These are phyloP conservation scores for Hypoxylon sp. DNA, from an alignment of 2,329 filamentous ascomycete species.

Conservation along the genomic window DNA sequence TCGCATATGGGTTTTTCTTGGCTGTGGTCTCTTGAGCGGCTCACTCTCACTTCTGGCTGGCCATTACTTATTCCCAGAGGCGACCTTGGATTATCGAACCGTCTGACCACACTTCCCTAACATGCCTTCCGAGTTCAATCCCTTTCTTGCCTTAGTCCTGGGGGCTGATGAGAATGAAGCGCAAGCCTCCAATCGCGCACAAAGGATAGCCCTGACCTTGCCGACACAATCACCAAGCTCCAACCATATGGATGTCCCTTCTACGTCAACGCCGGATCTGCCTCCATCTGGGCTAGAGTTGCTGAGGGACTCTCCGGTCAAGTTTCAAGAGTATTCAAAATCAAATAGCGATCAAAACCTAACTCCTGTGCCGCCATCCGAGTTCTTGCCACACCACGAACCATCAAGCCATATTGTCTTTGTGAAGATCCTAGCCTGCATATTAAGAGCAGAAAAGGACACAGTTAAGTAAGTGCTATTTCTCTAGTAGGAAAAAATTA, in stretches of 20 bases:
- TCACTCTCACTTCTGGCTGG: not conserved
- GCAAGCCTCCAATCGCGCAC: not conserved
- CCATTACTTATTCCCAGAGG: not conserved
- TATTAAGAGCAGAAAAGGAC: not conserved
- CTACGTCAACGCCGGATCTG: not conserved
- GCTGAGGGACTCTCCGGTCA: not conserved
- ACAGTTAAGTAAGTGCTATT: not conserved
- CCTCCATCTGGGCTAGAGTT: not conserved
- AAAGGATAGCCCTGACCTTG: not conserved
- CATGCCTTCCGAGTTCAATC: not conserved
- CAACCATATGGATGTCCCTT: not conserved
- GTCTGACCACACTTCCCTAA: not conserved
- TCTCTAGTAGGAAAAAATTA: not conserved
- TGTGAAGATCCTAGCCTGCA: not conserved
- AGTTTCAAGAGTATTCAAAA: not conserved
- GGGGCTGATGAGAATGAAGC: not conserved
- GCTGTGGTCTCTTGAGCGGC: not conserved
- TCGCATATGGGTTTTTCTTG: not conserved
- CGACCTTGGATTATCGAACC: not conserved
- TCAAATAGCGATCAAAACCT: not conserved
- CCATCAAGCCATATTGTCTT: not conserved
- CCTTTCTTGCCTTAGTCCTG: conserved; percentile 4
- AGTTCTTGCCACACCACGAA: not conserved
- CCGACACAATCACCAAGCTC: not conserved
- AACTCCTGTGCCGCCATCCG: not conserved